Evolutionary conservation across 1,284 basidiomycete species (phyloP).

Genomic region (Moesziomyces parantarcticus): DNA sequence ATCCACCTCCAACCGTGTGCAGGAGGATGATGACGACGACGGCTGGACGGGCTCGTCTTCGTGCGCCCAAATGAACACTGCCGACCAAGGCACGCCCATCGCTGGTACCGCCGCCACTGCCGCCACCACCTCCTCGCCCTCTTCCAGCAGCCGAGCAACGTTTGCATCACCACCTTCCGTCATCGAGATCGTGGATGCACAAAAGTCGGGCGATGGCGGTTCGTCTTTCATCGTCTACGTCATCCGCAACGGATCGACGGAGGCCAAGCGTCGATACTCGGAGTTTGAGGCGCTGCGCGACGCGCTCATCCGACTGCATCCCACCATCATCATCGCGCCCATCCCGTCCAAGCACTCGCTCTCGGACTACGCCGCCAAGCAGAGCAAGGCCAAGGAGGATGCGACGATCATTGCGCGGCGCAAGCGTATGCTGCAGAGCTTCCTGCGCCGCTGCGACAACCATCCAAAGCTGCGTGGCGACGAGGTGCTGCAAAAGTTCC

Average conservation of each 20-base stretch:
- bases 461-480: slow-evolving; percentile 95
- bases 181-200: slow-evolving; percentile 77
- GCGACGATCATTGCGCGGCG: slow-evolving; percentile 88
- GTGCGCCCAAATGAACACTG: slow-evolving; percentile 17
- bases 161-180: slow-evolving; percentile 39
- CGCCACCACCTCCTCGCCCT: slow-evolving; percentile 12
- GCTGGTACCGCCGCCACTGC: neutral
- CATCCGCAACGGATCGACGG: slow-evolving; percentile 84
- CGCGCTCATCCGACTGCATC: slow-evolving; percentile 87
- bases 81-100: neutral
- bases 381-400: slow-evolving; percentile 96
- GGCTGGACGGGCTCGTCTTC: slow-evolving; percentile 43
- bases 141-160: slow-evolving; percentile 18
- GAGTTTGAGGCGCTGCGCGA: slow-evolving; percentile 94
- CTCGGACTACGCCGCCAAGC: slow-evolving; percentile 96
- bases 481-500: slow-evolving; percentile 91
- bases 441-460: slow-evolving; percentile 85
- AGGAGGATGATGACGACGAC: slow-evolving; percentile 32
- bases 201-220: slow-evolving; percentile 85
- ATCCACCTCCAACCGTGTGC: slow-evolving; percentile 4
- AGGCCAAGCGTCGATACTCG: slow-evolving; percentile 90
- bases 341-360: slow-evolving; percentile 97
- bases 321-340: slow-evolving; percentile 95
- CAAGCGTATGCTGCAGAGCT: slow-evolving; percentile 94
- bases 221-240: slow-evolving; percentile 95